A percentile compares a stretch with the other conserved stretches of the same genome.
These are phyloP conservation scores for Paspalum notatum DNA, from an alignment of 176 grass and related monocot species.

Conservation along the genomic window DNA sequence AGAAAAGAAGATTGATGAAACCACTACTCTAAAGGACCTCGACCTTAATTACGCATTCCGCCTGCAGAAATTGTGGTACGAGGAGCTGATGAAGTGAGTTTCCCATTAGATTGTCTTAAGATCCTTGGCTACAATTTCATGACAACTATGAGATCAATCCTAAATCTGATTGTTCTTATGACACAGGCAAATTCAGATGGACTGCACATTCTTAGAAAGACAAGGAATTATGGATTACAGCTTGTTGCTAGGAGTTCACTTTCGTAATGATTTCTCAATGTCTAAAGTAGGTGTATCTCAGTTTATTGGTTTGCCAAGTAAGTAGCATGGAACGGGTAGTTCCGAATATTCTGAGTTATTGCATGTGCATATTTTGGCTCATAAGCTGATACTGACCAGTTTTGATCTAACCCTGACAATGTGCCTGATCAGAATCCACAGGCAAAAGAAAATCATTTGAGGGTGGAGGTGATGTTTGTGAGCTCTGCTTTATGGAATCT, in stretches of 20 bases:
- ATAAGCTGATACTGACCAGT: not conserved
- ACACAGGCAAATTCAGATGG: constrained; percentile 71
- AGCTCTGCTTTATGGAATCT: constrained; percentile 55
- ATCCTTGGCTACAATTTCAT: not conserved
- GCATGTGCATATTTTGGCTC: not conserved
- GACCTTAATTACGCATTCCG: constrained; percentile 73
- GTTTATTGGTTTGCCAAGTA: constrained; percentile 57
- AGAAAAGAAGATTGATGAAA: constrained; percentile 57
- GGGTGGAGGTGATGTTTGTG: constrained; percentile 50
- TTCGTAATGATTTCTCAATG: constrained; percentile 55
- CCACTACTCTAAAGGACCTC: constrained; percentile 71
- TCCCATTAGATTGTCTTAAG: not conserved
- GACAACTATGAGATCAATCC: constrained; percentile 4
- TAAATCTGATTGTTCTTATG: constrained; percentile 19
- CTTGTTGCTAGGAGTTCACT: constrained; percentile 73
- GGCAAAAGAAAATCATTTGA: constrained; percentile 73
- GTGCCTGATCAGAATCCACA: constrained; percentile 47
- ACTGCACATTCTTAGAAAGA: constrained; percentile 69
- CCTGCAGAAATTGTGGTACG: constrained; percentile 60
- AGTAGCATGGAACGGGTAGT: constrained; percentile 19
- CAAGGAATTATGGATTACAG: constrained; percentile 87
- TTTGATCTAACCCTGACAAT: constrained; percentile 33
- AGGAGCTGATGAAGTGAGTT: constrained; percentile 68
- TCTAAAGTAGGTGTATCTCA: constrained; percentile 53
- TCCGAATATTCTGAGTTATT: constrained; percentile 19